These are phyloP conservation scores for Periglandula ipomoeae DNA, from an alignment of 2,329 filamentous ascomycete genomes.

Conservation along the genomic window DNA sequence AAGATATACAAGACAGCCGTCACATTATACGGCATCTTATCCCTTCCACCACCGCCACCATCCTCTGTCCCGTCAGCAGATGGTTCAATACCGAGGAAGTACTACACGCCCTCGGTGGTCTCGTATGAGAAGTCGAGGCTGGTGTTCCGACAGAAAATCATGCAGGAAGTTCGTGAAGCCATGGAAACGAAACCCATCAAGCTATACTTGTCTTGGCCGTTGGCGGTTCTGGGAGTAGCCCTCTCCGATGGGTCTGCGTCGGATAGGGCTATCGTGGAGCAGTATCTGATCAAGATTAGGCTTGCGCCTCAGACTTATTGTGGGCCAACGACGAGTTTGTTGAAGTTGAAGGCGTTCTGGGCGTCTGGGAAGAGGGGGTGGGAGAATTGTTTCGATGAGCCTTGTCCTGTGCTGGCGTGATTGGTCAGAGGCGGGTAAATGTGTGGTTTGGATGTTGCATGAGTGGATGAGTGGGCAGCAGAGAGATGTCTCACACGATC, in stretches of 20 bases:
- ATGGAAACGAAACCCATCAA: not conserved
- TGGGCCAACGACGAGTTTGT: not conserved
- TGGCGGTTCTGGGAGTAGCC: slow-evolving; percentile 5
- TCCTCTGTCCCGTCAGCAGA: not conserved
- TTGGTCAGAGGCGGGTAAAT: too few relatives aligned
- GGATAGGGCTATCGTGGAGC: not conserved
- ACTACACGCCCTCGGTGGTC: not conserved
- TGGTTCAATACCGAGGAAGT: not conserved
- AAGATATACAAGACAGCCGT: slow-evolving; percentile 5
- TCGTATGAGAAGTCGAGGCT: slow-evolving; percentile 2
- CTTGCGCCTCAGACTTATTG: slow-evolving; percentile 2
- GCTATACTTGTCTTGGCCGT: slow-evolving; percentile 2
- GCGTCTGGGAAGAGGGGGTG: slow-evolving; percentile 2
- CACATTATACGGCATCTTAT: slow-evolving; percentile 2
- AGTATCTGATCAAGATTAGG: not conserved
- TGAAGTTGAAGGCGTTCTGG: slow-evolving; percentile 5
- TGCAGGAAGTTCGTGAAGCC: slow-evolving; percentile 1
- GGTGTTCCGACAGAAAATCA: not conserved
- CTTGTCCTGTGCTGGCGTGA: slow-evolving; percentile 4
- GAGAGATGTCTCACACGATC: too few relatives aligned
- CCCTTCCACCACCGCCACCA: not conserved
- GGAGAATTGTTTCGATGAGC: slow-evolving; percentile 6
- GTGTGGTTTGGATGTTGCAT: too few relatives aligned
- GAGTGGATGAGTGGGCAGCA: too few relatives aligned
- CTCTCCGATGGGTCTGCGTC: slow-evolving; percentile 1